Conservation (phyloP, 169 alveolate species). For the Plasmodium cynomolgi region DNA sequence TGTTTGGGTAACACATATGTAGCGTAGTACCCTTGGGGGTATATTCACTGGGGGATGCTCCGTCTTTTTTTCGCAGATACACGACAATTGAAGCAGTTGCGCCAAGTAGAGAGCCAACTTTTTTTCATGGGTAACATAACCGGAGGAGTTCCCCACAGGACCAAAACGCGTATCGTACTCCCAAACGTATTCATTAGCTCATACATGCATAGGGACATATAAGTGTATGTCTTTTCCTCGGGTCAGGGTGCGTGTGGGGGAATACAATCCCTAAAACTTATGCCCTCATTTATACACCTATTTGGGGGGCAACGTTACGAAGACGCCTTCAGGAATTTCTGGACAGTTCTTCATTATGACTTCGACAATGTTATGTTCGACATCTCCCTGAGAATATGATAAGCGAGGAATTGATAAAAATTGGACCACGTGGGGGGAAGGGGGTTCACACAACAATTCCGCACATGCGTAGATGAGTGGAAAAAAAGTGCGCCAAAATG, state of each 20-base stretch:
- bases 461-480: neutral
- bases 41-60: neutral
- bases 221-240: neutral
- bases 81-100: neutral
- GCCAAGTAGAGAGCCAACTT: neutral
- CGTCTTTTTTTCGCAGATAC: neutral
- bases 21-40: neutral
- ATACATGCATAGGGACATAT: neutral
- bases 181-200: neutral
- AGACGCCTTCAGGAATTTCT: constrained; percentile 79
- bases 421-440: neutral
- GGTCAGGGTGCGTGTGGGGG: neutral
- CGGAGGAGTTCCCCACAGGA: neutral
- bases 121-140: neutral
- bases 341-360: constrained; percentile 81
- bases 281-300: neutral
- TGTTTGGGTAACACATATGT: neutral
- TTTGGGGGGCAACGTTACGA: constrained; percentile 79
- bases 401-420: neutral
- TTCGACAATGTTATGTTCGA: constrained; percentile 81
- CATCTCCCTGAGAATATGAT: constrained; percentile 82
- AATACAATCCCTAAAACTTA: neutral
- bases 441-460: neutral
- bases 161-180: neutral
- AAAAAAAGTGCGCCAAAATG: neutral